Conservation (phyloP, 2,329 filamentous ascomycete species). For the Teratosphaeria pseudoeucalypti region DNA sequence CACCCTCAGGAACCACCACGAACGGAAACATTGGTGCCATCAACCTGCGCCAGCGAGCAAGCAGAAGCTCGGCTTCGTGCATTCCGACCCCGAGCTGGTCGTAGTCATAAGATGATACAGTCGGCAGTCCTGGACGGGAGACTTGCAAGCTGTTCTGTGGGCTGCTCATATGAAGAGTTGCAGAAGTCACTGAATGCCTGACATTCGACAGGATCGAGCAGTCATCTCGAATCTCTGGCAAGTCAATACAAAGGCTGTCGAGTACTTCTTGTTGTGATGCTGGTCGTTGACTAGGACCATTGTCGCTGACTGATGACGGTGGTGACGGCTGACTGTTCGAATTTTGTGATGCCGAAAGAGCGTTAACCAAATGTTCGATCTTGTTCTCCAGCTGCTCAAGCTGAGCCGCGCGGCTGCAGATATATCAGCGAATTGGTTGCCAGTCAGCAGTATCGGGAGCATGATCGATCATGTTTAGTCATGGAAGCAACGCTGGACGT, state of each 20-base stretch:
- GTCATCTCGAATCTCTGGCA: not conserved
- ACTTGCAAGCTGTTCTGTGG: not conserved
- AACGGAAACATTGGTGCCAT: constrained; percentile 20
- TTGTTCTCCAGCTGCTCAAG: constrained; percentile 25
- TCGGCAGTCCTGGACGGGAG: not conserved
- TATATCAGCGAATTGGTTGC: not conserved
- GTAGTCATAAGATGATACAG: not conserved
- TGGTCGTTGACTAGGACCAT: not conserved
- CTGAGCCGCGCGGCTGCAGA: constrained; percentile 21
- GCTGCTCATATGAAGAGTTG: not conserved
- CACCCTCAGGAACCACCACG: constrained; percentile 13
- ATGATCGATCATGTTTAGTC: not conserved
- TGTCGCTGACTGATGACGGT: not conserved
- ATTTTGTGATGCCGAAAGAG: constrained; percentile 13
- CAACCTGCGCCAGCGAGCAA: constrained; percentile 17
- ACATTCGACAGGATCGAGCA: not conserved
- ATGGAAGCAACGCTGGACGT: no score
- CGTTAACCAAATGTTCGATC: constrained; percentile 24
- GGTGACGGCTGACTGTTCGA: not conserved
- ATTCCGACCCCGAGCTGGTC: constrained; percentile 8
- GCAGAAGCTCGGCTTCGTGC: constrained; percentile 16
- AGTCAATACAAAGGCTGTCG: not conserved
- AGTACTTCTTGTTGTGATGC: not conserved
- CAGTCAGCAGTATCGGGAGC: not conserved
- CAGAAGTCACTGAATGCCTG: not conserved